Evolutionary conservation across 805 yeast genomes (phyloP).

Genomic region (Pichia eremophila): DNA sequence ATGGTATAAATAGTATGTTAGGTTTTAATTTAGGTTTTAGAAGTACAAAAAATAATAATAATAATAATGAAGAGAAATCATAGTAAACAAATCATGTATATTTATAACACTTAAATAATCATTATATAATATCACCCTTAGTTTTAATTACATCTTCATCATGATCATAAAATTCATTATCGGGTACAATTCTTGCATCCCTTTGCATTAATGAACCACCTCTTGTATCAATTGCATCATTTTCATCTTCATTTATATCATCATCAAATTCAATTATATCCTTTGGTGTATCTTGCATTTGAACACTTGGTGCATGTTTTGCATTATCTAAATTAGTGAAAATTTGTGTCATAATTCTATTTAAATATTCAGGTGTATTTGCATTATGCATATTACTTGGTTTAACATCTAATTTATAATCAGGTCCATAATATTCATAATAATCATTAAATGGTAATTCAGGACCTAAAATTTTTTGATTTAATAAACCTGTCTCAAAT

Average conservation of each 20-base stretch:
- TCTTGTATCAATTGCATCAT: slow-evolving; percentile 72
- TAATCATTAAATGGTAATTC: slow-evolving; percentile 90
- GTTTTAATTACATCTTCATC: slow-evolving; percentile 37
- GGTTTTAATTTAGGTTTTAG: slow-evolving; percentile 86
- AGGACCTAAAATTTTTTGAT: slow-evolving; percentile 66
- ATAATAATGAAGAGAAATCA: too few relatives aligned
- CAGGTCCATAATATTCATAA: slow-evolving; percentile 96
- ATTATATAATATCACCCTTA: slow-evolving; percentile 4
- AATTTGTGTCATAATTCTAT: slow-evolving; percentile 71
- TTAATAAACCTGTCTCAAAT: slow-evolving; percentile 81
- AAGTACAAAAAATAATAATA: slow-evolving; percentile 2
- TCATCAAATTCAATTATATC: slow-evolving; percentile 85
- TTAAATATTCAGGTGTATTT: slow-evolving; percentile 84
- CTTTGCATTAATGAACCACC: slow-evolving; percentile 87
- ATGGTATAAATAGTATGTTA: slow-evolving; percentile 74
- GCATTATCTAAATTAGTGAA: slow-evolving; percentile 75
- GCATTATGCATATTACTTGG: slow-evolving; percentile 97
- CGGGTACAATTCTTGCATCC: slow-evolving; percentile 62
- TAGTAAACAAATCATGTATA: too few relatives aligned
- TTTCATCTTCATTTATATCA: slow-evolving; percentile 69
- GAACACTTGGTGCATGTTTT: slow-evolving; percentile 96
- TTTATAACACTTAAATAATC: too few relatives aligned
- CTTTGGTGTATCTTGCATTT: slow-evolving; percentile 78
- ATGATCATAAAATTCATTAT: slow-evolving; percentile 69
- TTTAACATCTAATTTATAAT: slow-evolving; percentile 86